A percentile compares a stretch with the other conserved stretches of the same genome.
phyloP scores from a whole-genome alignment of 768 basidiomycete genomes.

The Phlebiopsis flavidoalba region DNA sequence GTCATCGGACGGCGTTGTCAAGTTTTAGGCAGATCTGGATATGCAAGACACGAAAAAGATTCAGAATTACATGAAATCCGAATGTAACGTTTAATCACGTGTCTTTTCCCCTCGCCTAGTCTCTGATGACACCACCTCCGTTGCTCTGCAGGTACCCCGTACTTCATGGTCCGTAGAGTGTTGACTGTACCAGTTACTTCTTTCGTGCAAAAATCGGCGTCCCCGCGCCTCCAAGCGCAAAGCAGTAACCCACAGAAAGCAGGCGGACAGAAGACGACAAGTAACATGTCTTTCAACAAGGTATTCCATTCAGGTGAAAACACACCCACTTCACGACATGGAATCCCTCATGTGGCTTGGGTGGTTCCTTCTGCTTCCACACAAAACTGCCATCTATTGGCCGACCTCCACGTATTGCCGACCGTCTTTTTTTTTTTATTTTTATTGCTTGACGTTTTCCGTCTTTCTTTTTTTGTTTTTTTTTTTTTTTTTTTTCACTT shows the following conservation, averaged over 20 bases:
- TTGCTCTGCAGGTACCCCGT: neutral
- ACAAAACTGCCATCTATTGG: no score
- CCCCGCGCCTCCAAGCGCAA: no score
- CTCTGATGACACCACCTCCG: neutral
- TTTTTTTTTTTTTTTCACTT: no score
- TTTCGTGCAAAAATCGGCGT: no score
- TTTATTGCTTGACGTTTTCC: neutral
- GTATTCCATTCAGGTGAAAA: no score
- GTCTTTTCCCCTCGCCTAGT: neutral
- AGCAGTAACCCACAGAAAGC: no score
- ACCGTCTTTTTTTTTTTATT: no score
- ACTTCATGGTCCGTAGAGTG: slow-evolving; percentile 8
- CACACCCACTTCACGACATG: slow-evolving; percentile 12
- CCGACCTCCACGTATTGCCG: no score
- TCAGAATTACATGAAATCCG: neutral
- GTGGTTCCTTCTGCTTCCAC: neutral
- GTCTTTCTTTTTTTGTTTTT: no score
- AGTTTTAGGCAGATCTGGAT: slow-evolving; percentile 13
- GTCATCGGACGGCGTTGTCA: neutral
- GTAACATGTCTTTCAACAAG: no score
- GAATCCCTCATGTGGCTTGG: slow-evolving; percentile 14
- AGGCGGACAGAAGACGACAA: no score
- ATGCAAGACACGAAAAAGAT: slow-evolving; percentile 1
- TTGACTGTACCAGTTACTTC: neutral
- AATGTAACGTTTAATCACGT: neutral